These are phyloP conservation scores for Pelargonium fulgidum DNA, from an alignment of 441 rosid species.

Conservation along the genomic window DNA sequence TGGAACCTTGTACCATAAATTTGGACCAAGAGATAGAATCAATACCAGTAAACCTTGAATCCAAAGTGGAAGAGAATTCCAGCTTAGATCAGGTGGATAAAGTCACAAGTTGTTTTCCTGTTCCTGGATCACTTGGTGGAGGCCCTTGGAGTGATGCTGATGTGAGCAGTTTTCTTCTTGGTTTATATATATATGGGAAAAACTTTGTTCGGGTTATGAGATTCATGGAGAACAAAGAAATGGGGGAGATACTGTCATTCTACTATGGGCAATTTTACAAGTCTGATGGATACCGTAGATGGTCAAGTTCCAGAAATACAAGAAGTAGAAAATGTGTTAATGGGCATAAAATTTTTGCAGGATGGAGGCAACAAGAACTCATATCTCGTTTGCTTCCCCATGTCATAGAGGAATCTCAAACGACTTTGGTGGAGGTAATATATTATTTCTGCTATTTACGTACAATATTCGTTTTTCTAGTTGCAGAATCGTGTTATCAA, in stretches of 20 bases:
- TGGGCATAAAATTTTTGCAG: conserved; percentile 55
- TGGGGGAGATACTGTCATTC: conserved; percentile 55
- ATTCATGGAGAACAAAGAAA: conserved; percentile 47
- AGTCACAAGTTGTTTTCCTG: conserved; percentile 23
- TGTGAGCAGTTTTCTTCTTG: conserved; percentile 53
- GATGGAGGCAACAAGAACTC: conserved; percentile 66
- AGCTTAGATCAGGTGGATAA: conserved; percentile 14
- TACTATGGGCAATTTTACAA: conserved; percentile 64
- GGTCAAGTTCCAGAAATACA: conserved; percentile 52
- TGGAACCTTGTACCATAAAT: conserved; percentile 20
- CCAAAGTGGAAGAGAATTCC: conserved; percentile 15
- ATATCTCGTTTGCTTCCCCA: conserved; percentile 49
- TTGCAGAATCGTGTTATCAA: neutral
- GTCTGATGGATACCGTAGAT: conserved; percentile 41
- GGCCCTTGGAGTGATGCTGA: conserved; percentile 47
- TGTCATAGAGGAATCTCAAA: conserved; percentile 34
- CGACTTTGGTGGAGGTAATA: conserved; percentile 38
- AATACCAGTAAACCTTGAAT: conserved; percentile 19
- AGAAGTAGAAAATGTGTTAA: conserved; percentile 37
- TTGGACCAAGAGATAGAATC: conserved; percentile 20
- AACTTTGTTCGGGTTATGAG: conserved; percentile 43
- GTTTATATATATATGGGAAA: conserved; percentile 64
- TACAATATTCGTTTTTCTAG: neutral
- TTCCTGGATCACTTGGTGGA: conserved; percentile 35
- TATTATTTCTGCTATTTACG: conserved; percentile 7